Evolutionary conservation across 805 yeast genomes (phyloP).

Genomic region (Pichia occidentalis): DNA sequence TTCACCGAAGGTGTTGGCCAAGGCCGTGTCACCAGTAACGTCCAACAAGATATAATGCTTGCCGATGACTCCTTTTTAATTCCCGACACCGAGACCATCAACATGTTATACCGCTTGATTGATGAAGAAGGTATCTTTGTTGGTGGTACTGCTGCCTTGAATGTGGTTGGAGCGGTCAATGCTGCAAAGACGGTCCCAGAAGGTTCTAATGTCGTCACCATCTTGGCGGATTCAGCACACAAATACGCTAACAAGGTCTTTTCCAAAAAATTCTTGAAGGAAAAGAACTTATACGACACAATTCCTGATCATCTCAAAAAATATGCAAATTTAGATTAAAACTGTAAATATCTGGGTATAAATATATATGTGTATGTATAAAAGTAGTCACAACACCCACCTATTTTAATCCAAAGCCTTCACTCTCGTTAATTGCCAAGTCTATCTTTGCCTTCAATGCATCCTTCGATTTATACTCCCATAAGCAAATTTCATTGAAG

Average conservation of each 20-base stretch:
- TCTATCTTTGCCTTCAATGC: slow-evolving; percentile 51
- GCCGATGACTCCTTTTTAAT: slow-evolving; percentile 77
- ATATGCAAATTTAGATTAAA: slow-evolving; percentile 48
- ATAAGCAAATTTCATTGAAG: slow-evolving; percentile 80
- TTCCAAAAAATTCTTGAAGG: slow-evolving; percentile 67
- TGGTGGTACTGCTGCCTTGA: slow-evolving; percentile 88
- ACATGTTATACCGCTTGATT: slow-evolving; percentile 73
- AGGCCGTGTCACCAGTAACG: slow-evolving; percentile 83
- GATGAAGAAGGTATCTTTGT: slow-evolving; percentile 87
- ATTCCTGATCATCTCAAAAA: slow-evolving; percentile 67
- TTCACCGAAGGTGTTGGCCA: slow-evolving; percentile 97
- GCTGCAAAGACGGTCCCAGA: slow-evolving; percentile 74
- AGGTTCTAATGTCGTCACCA: slow-evolving; percentile 74
- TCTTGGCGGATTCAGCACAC: slow-evolving; percentile 87
- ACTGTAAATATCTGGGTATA: neutral
- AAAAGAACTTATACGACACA: slow-evolving; percentile 56
- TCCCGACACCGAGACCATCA: slow-evolving; percentile 74
- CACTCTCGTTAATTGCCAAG: slow-evolving; percentile 70
- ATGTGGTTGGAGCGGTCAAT: slow-evolving; percentile 81
- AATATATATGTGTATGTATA: neutral
- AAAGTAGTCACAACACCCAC: neutral
- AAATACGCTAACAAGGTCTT: slow-evolving; percentile 80
- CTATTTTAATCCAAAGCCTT: slow-evolving; percentile 63
- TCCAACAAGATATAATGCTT: slow-evolving; percentile 61
- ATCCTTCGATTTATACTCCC: slow-evolving; percentile 52